phyloP scores from a whole-genome alignment of 345 rosid species.

The Arabidopsis thaliana region TAIR10.1 NC_003071.7:8416501-8417000 shows the following conservation, averaged over 20 bases:
- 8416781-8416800: slow-evolving; percentile 51
- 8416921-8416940: neutral
- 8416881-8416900: neutral
- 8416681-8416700: slow-evolving; percentile 8
- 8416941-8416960: neutral
- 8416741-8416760: slow-evolving; percentile 87
- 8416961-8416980: neutral
- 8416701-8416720: slow-evolving; percentile 15
- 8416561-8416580: slow-evolving; percentile 18
- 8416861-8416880: neutral
- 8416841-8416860: slow-evolving; percentile 49
- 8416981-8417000: slow-evolving; percentile 28
- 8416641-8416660: slow-evolving; percentile 16
- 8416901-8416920: neutral
- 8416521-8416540: neutral
- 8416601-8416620: neutral
- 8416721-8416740: slow-evolving; percentile 59
- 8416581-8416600: slow-evolving; percentile 8
- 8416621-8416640: slow-evolving; percentile 3
- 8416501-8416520: neutral
- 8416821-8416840: slow-evolving; percentile 99
- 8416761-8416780: slow-evolving; percentile 63
- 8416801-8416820: slow-evolving; percentile 89
- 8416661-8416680: neutral
- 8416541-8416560: slow-evolving; percentile 21